These are phyloP conservation scores for thale cress (Arabidopsis thaliana) DNA, from an alignment of 345 rosid species.

Conservation along the genomic window DNA sequence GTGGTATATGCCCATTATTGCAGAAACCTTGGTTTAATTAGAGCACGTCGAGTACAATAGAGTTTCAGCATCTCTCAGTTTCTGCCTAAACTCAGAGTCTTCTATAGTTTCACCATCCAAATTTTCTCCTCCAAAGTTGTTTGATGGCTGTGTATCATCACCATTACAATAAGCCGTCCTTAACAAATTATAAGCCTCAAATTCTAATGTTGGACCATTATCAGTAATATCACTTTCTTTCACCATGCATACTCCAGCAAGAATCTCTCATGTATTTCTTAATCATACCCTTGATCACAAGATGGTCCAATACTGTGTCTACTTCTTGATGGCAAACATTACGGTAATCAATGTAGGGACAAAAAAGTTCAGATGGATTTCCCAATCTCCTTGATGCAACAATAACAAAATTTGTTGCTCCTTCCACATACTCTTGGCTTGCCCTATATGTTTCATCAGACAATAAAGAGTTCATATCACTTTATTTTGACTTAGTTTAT, in stretches of 20 bases:
- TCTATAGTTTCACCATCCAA: not conserved
- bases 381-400: not conserved
- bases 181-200: not conserved
- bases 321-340: not conserved
- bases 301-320: not conserved
- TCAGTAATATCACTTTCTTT: not conserved
- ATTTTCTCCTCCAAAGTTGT: not conserved
- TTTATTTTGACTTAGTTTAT: too few species aligned
- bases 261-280: not conserved
- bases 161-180: not conserved
- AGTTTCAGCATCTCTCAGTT: not conserved
- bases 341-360: not conserved
- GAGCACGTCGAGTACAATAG: not conserved
- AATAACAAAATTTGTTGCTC: not conserved
- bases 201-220: too few species aligned
- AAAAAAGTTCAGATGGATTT: not conserved
- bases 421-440: not conserved
- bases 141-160: not conserved
- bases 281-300: conserved; percentile 12
- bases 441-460: not conserved
- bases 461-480: too few species aligned
- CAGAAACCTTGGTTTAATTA: not conserved
- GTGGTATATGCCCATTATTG: not conserved
- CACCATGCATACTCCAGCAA: not conserved
- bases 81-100: not conserved